Percentiles rank a stretch among this genome's conserved stretches.
Evolutionary conservation across 2,329 filamentous ascomycete genomes (phyloP).

Genomic region (Bisporella sp.): DNA sequence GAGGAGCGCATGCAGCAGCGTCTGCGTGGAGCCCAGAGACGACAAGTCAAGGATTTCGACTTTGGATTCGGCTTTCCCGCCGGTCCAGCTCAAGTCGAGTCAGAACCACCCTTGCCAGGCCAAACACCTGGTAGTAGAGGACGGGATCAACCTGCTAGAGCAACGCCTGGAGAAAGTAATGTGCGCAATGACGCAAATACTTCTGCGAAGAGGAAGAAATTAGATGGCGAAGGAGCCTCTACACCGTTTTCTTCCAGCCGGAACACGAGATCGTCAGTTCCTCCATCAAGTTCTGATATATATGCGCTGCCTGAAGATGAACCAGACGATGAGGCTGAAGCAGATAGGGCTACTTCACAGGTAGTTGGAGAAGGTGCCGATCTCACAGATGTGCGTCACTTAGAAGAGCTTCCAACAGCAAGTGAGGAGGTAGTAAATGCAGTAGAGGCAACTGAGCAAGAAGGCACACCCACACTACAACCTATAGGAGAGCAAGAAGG

Average conservation of each 20-base stretch:
- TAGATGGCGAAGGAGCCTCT: conserved; percentile 16
- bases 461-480: background rate
- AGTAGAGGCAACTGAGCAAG: background rate
- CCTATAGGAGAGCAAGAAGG: background rate
- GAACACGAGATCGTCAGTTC: conserved; percentile 20
- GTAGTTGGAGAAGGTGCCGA: background rate
- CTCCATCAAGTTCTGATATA: conserved; percentile 16
- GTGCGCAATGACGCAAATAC: conserved; percentile 25
- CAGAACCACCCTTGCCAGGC: conserved; percentile 8
- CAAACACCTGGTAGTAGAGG: conserved; percentile 12
- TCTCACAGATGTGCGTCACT: too few species aligned
- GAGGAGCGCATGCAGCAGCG: conserved; percentile 58
- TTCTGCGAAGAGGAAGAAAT: conserved; percentile 26
- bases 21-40: conserved; percentile 56
- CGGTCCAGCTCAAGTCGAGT: conserved; percentile 8
- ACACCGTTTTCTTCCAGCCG: conserved; percentile 13
- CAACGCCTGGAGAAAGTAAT: background rate
- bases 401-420: too few species aligned
- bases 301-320: conserved; percentile 17
- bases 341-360: conserved; percentile 2
- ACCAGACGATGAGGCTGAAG: conserved; percentile 1
- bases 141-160: background rate
- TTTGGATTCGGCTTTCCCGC: conserved; percentile 47
- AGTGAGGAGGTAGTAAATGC: too few species aligned
- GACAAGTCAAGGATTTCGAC: conserved; percentile 52